Base-by-base conservation (phyloP, 805 yeast genomes). In the Brettanomyces custersianus region DNA sequence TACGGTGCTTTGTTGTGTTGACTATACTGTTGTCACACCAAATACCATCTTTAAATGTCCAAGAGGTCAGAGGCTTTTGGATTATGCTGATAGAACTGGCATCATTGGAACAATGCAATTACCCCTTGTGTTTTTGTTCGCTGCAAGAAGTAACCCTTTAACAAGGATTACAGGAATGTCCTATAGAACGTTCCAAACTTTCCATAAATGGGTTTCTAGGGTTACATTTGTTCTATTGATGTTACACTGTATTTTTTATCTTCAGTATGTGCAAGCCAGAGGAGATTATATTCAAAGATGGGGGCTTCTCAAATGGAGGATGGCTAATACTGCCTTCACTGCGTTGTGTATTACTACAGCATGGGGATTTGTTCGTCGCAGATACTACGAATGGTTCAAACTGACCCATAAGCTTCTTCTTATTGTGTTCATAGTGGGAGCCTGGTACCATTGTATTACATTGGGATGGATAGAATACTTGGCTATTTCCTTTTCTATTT, bases 401-500 rank as follows among this genome's bases (percentile, higher is more conserved):
- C 44, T 55, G 38, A 33, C 60, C 4, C 79, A 72, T 48, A 65
- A 66, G 23, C 27, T 62, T 1, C 36, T 70, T 31, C 63, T 66
- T 3, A 39, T 62, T 5, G 32, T 65, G 1, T 71, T 72, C 41
- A 52, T 69, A 11, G 52, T 60, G 34, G 67, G 70, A 7, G 53
- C 65, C 16, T 70, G 71, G 66, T 59, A 60, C 33, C 76, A 70
- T 42, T 65, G 75, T 34, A 44, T 55, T 38, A 61, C 65, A n/a
- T 38, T 65, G 35, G 71, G 70, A 2, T 72, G 73, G 68, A 64
- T 66, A 45, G 69, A 64, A 38, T 73, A 67, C 59, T 46, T 68
- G 16, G 74, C 71, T 38, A 69, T 74, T 4, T 50, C 77, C 7
- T 66, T 74, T 40, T 78, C 74, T 0, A 63, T 85, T 7, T 86